phyloP scores from a whole-genome alignment of 1,139 yeast species.

The Nakaseomyces delphensis region DNA sequence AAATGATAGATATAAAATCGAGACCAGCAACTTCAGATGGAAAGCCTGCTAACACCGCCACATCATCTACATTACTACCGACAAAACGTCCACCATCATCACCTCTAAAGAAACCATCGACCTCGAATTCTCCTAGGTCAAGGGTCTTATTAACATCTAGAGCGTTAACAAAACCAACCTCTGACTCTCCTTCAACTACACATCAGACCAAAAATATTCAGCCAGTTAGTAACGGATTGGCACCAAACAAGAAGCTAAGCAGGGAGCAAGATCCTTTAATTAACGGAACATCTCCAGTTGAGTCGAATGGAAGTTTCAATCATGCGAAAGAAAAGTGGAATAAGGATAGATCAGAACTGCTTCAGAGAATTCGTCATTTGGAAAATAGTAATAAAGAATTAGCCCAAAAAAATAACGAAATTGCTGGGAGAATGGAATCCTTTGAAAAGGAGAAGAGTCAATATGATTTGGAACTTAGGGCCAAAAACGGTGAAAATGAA shows the following conservation, averaged over 20 bases:
- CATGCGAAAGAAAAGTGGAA: conserved; percentile 2
- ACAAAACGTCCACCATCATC: conserved; percentile 60
- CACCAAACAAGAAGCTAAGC: neutral
- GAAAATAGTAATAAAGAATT: neutral
- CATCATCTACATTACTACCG: conserved; percentile 37
- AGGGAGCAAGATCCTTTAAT: neutral
- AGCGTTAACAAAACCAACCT: conserved; percentile 14
- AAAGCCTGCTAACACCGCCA: conserved; percentile 2
- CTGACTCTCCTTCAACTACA: conserved; percentile 19
- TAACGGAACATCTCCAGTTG: neutral
- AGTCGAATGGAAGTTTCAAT: neutral
- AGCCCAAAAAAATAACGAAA: neutral
- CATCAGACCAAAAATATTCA: conserved; percentile 8
- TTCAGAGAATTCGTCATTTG: conserved; percentile 14
- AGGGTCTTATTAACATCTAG: conserved; percentile 17
- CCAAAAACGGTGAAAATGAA: neutral
- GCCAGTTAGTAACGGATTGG: neutral
- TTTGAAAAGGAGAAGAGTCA: conserved; percentile 2
- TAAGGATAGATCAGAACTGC: conserved; percentile 6
- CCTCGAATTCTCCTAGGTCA: conserved; percentile 13
- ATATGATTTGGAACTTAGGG: neutral
- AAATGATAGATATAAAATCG: conserved; percentile 32
- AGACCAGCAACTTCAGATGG: conserved; percentile 4
- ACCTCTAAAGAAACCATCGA: conserved; percentile 42
- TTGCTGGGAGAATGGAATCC: neutral